A percentile compares a stretch with the other conserved stretches of the same genome.
phyloP scores from a whole-genome alignment of 345 rosid species.

The Passiflora organensis region DNA sequence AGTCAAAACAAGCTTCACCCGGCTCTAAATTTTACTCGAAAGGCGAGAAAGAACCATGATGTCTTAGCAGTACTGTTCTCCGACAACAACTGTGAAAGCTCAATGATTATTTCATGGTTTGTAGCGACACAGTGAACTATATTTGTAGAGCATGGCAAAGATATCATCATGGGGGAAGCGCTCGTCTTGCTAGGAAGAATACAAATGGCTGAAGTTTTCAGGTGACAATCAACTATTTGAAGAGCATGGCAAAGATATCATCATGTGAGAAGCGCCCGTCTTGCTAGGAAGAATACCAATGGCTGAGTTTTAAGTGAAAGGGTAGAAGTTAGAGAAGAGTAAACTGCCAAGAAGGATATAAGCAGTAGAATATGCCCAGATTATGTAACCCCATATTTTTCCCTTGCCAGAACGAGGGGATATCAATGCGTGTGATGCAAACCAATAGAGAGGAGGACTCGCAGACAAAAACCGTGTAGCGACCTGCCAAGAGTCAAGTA shows the following conservation, averaged over 20 bases:
- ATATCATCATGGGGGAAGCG: neutral
- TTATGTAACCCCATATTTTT: slow-evolving; percentile 61
- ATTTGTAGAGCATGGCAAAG: no score
- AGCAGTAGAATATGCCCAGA: slow-evolving; percentile 66
- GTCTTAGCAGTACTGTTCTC: neutral
- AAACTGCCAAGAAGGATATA: slow-evolving; percentile 75
- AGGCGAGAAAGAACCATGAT: neutral
- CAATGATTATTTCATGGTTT: no score
- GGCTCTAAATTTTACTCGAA: no score
- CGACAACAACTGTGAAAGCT: neutral
- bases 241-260: neutral
- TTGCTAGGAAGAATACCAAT: neutral
- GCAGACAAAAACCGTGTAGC: slow-evolving; percentile 89
- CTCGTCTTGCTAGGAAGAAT: neutral
- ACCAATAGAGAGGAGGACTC: slow-evolving; percentile 84
- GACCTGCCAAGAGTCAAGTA: slow-evolving; percentile 44
- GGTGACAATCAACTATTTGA: neutral
- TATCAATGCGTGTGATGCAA: slow-evolving; percentile 47
- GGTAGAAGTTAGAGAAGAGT: slow-evolving; percentile 86
- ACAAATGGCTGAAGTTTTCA: neutral
- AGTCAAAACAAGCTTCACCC: no score
- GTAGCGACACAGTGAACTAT: no score
- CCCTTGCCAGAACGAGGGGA: slow-evolving; percentile 29
- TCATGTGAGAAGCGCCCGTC: neutral
- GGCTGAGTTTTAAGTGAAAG: slow-evolving; percentile 52